Evolutionary conservation across 306 rosid species (phyloP).

Genomic region (Cucurbita pepo): DNA sequence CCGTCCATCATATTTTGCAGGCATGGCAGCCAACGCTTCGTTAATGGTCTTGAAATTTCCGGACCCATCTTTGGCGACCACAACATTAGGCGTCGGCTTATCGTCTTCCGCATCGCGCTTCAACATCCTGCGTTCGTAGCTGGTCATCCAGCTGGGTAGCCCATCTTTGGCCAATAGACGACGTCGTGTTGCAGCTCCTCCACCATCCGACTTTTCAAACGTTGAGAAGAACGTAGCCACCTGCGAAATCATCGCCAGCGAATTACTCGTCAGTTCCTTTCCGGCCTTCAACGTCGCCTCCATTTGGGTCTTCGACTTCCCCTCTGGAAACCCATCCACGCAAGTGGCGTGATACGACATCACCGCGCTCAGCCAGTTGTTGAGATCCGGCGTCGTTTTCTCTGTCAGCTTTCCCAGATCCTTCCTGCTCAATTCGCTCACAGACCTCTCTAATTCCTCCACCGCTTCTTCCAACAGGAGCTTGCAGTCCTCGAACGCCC

Average conservation of each 20-base stretch:
- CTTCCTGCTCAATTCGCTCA: neutral
- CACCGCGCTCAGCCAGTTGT: constrained; percentile 78
- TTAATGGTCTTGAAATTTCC: constrained; percentile 55
- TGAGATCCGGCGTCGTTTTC: constrained; percentile 23
- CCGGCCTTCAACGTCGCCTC: constrained; percentile 14
- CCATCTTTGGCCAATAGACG: constrained; percentile 21
- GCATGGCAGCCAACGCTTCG: constrained; percentile 44
- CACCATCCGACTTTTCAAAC: neutral
- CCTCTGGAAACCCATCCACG: constrained; percentile 60
- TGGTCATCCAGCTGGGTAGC: constrained; percentile 42
- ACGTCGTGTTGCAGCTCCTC: constrained; percentile 1
- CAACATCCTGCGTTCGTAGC: constrained; percentile 40
- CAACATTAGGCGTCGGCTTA: constrained; percentile 55
- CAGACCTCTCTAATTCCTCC: constrained; percentile 30
- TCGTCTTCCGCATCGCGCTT: constrained; percentile 22
- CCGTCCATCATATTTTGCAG: constrained; percentile 46
- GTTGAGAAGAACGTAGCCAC: constrained; percentile 17
- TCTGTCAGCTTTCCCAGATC: constrained; percentile 7
- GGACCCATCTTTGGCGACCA: constrained; percentile 61
- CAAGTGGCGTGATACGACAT: constrained; percentile 62
- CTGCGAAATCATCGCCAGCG: constrained; percentile 48
- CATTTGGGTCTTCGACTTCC: constrained; percentile 31
- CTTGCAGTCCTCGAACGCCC: constrained; percentile 62
- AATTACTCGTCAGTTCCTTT: constrained; percentile 52
- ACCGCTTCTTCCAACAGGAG: constrained; percentile 26